Evolutionary conservation across 192 early-diverging fungal species (phyloP), one percentile per base, ranked within the genome.

Genomic region (Bifiguratus adelaidae): DNA sequence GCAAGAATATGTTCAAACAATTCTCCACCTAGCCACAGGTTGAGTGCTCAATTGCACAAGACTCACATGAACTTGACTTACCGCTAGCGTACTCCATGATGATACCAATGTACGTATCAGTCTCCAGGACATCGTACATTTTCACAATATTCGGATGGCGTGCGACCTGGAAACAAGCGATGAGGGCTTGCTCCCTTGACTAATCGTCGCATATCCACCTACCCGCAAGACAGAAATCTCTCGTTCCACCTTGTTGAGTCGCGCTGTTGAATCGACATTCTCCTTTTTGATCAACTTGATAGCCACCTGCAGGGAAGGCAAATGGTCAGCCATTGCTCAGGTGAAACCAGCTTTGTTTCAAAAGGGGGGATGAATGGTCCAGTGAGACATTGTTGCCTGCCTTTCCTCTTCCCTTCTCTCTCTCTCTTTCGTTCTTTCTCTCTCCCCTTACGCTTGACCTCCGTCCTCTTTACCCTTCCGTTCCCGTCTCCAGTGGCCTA

Each of bases 261-360:
- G 76, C 55, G 77, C 81, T n/a, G 81, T 79, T 27, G 77, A 80
- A 56, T 90, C 86, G 25, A 98, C 82, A 44, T 76, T 80, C 47
- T 93, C 88, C 57, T 92, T 91, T 60, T 89, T 83, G 55, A 96
- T 95, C 9, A 98, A 70, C 64, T 98, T 98, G 45, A 98, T 89
- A n/a, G 93, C 92, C 16, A 96, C 89, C 82, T 86, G 43, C 2
- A 22, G 12, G 26, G 19, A 50, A 35, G n/a, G n/a, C n/a, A n/a
- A n/a, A n/a, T n/a, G n/a, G n/a, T n/a, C n/a, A n/a, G n/a, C n/a
- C n/a, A n/a, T n/a, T n/a, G n/a, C n/a, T n/a, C n/a, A n/a, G n/a
- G n/a, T n/a, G n/a, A n/a, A n/a, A n/a, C n/a, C n/a, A n/a, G n/a
- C n/a, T n/a, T n/a, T n/a, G n/a, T n/a, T n/a, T n/a, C n/a, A n/a